Evolutionary conservation across 2,329 filamentous ascomycete genomes (phyloP).

Genomic region (Fusarium sp.): DNA sequence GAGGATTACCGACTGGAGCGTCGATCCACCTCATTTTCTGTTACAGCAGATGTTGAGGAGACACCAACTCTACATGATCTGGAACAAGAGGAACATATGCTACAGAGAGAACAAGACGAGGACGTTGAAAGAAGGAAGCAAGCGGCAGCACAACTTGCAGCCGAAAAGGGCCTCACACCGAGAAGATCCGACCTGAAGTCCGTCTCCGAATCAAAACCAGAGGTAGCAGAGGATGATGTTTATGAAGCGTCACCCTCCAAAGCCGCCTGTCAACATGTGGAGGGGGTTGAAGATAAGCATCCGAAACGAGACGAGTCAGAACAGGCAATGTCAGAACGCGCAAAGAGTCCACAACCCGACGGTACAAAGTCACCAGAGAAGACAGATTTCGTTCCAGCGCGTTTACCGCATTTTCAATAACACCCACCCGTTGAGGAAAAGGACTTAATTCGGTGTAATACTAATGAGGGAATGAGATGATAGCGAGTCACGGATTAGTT

Average conservation of each 20-base stretch:
- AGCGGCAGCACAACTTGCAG: constrained; percentile 63
- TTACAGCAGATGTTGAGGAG: constrained; percentile 52
- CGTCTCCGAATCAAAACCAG: constrained; percentile 39
- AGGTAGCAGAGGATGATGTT: constrained; percentile 49
- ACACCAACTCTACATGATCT: constrained; percentile 63
- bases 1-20: constrained; percentile 46
- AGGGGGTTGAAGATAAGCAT: constrained; percentile 11
- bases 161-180: constrained; percentile 58
- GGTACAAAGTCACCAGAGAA: constrained; percentile 26
- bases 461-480: constrained; percentile 20
- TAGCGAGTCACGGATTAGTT: constrained; percentile 23
- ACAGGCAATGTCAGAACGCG: too few species aligned
- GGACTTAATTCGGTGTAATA: constrained; percentile 27
- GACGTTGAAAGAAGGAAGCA: constrained; percentile 64
- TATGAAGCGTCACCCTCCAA: constrained; percentile 32
- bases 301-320: constrained; percentile 12
- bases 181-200: constrained; percentile 18
- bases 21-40: constrained; percentile 45
- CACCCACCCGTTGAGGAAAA: neutral
- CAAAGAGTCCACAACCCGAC: constrained; percentile 30
- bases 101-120: constrained; percentile 63
- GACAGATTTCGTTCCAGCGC: constrained; percentile 65
- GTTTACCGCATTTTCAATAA: constrained; percentile 66
- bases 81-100: constrained; percentile 62
- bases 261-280: constrained; percentile 16